Percentiles rank a stretch among this genome's conserved stretches.
Evolutionary conservation across 2,329 filamentous ascomycete genomes (phyloP).

Genomic region (Amauroascus verrucosus): DNA sequence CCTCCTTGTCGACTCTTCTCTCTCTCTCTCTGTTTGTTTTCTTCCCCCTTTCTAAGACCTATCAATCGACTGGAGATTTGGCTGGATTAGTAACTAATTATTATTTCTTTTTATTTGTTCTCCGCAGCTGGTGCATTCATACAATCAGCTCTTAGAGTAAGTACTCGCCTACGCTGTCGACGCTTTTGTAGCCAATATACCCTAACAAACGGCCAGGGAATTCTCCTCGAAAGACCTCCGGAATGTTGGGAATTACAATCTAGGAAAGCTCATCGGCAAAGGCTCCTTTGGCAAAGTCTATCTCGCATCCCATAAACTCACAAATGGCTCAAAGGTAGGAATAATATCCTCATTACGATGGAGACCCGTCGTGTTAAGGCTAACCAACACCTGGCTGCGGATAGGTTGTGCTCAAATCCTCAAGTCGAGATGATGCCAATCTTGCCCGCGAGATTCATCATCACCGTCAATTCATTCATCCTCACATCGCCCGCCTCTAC

Average conservation of each 20-base stretch:
- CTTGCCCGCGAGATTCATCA: constrained; percentile 96
- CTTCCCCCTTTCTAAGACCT: neutral
- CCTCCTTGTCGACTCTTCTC: too few species aligned
- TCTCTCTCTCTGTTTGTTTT: too few species aligned
- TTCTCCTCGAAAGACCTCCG: constrained; percentile 86
- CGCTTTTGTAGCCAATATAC: too few species aligned
- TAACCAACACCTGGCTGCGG: constrained; percentile 12
- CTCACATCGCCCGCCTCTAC: constrained; percentile 91
- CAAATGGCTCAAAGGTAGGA: constrained; percentile 79
- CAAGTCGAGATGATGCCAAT: constrained; percentile 90
- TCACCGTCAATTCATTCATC: constrained; percentile 93
- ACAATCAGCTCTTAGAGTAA: constrained; percentile 91
- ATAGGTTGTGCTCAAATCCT: constrained; percentile 95
- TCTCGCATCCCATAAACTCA: constrained; percentile 89
- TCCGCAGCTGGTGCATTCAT: constrained; percentile 81
- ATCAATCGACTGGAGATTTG: neutral
- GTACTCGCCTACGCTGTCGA: constrained; percentile 23
- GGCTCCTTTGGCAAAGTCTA: constrained; percentile 99
- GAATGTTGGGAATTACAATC: constrained; percentile 86
- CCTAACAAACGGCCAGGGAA: constrained; percentile 51
- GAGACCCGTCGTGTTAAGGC: neutral
- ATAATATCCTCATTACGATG: constrained; percentile 27
- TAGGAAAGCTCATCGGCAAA: constrained; percentile 88
- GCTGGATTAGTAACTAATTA: neutral
- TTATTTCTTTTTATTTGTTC: constrained; percentile 7